Evolutionary conservation across 2,329 filamentous ascomycete genomes (phyloP).

Genomic region (Calonectria pseudoreteaudii): DNA sequence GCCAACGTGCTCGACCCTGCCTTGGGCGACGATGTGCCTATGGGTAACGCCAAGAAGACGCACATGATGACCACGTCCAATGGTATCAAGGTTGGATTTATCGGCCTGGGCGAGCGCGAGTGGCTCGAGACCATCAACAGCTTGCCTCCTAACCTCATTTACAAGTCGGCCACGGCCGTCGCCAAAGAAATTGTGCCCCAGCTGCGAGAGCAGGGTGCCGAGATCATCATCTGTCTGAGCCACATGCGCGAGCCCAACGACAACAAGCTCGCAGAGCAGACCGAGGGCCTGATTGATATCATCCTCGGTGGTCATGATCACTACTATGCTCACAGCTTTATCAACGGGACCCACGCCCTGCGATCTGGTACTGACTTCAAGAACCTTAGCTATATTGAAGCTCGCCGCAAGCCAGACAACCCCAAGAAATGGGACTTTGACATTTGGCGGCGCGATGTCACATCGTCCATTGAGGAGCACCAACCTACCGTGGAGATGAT

Average conservation of each 20-base stretch:
- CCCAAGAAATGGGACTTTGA: slow-evolving; percentile 78
- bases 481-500: slow-evolving; percentile 71
- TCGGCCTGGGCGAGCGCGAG: slow-evolving; percentile 88
- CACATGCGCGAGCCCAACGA: slow-evolving; percentile 93
- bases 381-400: slow-evolving; percentile 89
- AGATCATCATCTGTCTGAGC: slow-evolving; percentile 84
- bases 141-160: slow-evolving; percentile 84
- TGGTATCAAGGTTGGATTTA: slow-evolving; percentile 86
- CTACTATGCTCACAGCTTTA: slow-evolving; percentile 81
- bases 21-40: slow-evolving; percentile 78
- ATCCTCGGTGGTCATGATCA: slow-evolving; percentile 93
- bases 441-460: slow-evolving; percentile 80
- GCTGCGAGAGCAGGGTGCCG: slow-evolving; percentile 80
- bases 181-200: slow-evolving; percentile 80
- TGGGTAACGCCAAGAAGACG: slow-evolving; percentile 81
- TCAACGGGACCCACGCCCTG: slow-evolving; percentile 86
- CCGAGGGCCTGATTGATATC: slow-evolving; percentile 82
- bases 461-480: slow-evolving; percentile 75
- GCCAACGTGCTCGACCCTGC: slow-evolving; percentile 90
- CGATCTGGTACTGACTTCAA: slow-evolving; percentile 93
- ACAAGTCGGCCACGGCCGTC: slow-evolving; percentile 81
- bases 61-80: slow-evolving; percentile 83
- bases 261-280: slow-evolving; percentile 82
- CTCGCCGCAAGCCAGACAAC: slow-evolving; percentile 65
- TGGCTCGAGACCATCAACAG: slow-evolving; percentile 92